Percentiles rank a stretch among this genome's conserved stretches.
These are phyloP conservation scores for Kazachstania sp. DNA, from an alignment of 1,139 yeast species.

Conservation along the genomic window DNA sequence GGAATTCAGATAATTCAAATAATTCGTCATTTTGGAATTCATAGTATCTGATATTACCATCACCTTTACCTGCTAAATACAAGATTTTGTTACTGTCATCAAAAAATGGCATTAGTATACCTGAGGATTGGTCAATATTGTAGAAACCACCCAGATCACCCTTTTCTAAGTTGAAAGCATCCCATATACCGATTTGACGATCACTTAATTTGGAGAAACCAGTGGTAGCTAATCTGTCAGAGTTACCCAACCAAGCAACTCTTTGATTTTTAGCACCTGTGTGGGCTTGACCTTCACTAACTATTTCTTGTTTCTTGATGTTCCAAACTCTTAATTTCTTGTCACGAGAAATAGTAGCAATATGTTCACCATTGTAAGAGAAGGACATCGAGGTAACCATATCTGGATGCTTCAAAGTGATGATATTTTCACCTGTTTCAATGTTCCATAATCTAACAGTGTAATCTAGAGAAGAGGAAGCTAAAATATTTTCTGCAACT, in stretches of 20 bases:
- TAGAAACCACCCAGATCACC: slow-evolving; percentile 89
- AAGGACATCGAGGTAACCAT: slow-evolving; percentile 84
- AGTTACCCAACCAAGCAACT: slow-evolving; percentile 81
- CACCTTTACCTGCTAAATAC: slow-evolving; percentile 95
- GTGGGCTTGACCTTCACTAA: slow-evolving; percentile 85
- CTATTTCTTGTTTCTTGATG: slow-evolving; percentile 58
- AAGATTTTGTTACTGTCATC: slow-evolving; percentile 75
- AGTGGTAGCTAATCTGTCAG: slow-evolving; percentile 83
- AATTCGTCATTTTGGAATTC: slow-evolving; percentile 80
- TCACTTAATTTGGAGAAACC: slow-evolving; percentile 91
- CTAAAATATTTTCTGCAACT: slow-evolving; percentile 73
- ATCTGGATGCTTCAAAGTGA: slow-evolving; percentile 78
- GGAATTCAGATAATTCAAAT: slow-evolving; percentile 74
- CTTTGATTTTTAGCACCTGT: slow-evolving; percentile 87
- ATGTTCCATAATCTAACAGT: slow-evolving; percentile 87
- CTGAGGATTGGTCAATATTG: slow-evolving; percentile 82
- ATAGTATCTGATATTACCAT: slow-evolving; percentile 89
- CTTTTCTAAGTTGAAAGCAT: slow-evolving; percentile 55
- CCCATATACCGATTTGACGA: slow-evolving; percentile 94
- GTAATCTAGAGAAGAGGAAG: slow-evolving; percentile 84
- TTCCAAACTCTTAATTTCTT: slow-evolving; percentile 90
- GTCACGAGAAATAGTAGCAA: slow-evolving; percentile 91
- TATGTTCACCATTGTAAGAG: slow-evolving; percentile 75
- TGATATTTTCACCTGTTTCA: slow-evolving; percentile 59
- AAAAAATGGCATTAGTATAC: slow-evolving; percentile 83